These are phyloP conservation scores for Peronosclerospora sorghi DNA, from an alignment of 352 stramenopile genomes.

Conservation along the genomic window DNA sequence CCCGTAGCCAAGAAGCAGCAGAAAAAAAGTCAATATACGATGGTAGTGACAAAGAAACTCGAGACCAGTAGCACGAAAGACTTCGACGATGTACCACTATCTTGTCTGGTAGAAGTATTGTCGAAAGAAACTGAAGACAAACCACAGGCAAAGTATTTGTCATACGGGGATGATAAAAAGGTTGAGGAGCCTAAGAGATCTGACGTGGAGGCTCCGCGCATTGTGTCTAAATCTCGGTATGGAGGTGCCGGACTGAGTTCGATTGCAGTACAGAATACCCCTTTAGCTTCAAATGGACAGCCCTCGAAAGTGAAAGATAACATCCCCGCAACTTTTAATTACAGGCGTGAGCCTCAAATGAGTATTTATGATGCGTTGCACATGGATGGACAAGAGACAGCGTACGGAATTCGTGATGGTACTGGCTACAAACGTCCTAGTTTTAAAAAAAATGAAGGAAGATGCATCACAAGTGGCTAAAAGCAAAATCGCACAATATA, in stretches of 20 bases:
- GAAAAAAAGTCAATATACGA: constrained; percentile 12
- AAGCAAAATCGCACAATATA: constrained; percentile 24
- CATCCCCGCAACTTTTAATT: constrained; percentile 9
- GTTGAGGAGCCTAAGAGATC: constrained; percentile 12
- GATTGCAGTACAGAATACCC: constrained; percentile 1
- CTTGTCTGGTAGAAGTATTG: constrained; percentile 14
- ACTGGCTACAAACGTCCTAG: constrained; percentile 39
- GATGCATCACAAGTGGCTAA: constrained; percentile 29
- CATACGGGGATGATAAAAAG: constrained; percentile 24
- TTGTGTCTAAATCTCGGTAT: constrained; percentile 20
- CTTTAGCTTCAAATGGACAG: constrained; percentile 1
- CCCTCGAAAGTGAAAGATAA: constrained; percentile 7
- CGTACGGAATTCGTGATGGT: constrained; percentile 18
- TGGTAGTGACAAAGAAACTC: constrained; percentile 8
- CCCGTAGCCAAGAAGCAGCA: constrained; percentile 7
- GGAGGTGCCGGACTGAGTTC: constrained; percentile 5
- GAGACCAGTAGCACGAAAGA: constrained; percentile 2
- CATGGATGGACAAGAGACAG: constrained; percentile 29
- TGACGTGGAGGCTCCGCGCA: constrained; percentile 5
- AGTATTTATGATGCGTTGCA: constrained; percentile 50
- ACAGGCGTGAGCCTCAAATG: constrained; percentile 34
- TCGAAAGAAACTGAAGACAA: constrained; percentile 9
- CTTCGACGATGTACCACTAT: constrained; percentile 15
- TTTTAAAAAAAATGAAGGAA: constrained; percentile 38
- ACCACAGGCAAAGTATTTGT: constrained; percentile 31